A percentile compares a stretch with the other conserved stretches of the same genome.
phyloP scores from a whole-genome alignment of 2,329 filamentous ascomycete species.

The Coniochaeta ligniaria region DNA sequence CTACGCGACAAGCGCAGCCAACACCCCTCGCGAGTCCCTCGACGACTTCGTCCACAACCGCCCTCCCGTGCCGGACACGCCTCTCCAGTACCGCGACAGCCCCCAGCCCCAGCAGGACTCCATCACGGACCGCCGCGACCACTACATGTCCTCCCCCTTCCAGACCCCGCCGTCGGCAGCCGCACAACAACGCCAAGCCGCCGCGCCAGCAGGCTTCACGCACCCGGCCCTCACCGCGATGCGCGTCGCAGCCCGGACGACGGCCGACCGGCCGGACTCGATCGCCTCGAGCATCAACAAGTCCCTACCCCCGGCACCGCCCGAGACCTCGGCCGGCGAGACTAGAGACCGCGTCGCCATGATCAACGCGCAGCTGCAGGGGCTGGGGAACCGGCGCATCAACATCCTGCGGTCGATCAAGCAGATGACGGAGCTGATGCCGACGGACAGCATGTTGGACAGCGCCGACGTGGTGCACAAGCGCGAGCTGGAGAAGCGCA shows the following conservation, averaged over 20 bases:
- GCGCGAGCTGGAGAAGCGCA: slow-evolving; percentile 52
- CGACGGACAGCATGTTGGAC: slow-evolving; percentile 59
- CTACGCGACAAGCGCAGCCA: slow-evolving; percentile 44
- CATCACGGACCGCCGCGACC: slow-evolving; percentile 31
- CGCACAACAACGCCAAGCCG: slow-evolving; percentile 7
- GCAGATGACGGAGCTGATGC: slow-evolving; percentile 74
- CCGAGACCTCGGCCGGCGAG: slow-evolving; percentile 40
- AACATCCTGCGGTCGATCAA: slow-evolving; percentile 68
- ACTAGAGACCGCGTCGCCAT: slow-evolving; percentile 58
- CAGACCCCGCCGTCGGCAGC: slow-evolving; percentile 8
- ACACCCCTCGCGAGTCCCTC: slow-evolving; percentile 29
- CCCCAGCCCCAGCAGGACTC: slow-evolving; percentile 12
- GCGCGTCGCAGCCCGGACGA: slow-evolving; percentile 4
- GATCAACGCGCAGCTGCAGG: slow-evolving; percentile 58
- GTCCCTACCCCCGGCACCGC: slow-evolving; percentile 53
- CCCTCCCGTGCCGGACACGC: slow-evolving; percentile 28
- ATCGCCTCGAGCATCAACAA: slow-evolving; percentile 38
- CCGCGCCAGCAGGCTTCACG: background rate
- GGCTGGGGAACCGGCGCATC: slow-evolving; percentile 57
- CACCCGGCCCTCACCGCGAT: slow-evolving; percentile 5
- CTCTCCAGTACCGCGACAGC: slow-evolving; percentile 21
- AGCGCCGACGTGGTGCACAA: slow-evolving; percentile 55
- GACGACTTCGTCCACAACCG: slow-evolving; percentile 22
- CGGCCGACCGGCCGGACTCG: slow-evolving; percentile 19
- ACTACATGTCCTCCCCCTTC: slow-evolving; percentile 21